Evolutionary conservation across 202 grass and related monocot species (phyloP).

Genomic region (Setaria viridis): DNA sequence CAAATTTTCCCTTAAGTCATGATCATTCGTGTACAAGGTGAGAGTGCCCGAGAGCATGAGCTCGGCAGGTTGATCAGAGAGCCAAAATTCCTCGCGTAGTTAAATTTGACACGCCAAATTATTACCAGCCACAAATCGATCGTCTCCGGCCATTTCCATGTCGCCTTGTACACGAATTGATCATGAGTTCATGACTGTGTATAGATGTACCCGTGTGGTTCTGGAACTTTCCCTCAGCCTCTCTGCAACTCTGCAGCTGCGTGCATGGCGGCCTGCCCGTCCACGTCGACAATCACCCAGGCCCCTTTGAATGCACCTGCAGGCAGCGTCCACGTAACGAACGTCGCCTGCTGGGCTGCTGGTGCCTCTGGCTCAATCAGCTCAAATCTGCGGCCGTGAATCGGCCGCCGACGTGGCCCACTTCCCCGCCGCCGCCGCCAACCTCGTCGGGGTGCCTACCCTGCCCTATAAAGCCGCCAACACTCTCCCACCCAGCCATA

Average conservation of each 20-base stretch:
- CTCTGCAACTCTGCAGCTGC: not conserved
- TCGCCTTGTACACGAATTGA: too few relatives aligned
- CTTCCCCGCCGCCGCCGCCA: not conserved
- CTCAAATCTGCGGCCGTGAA: not conserved
- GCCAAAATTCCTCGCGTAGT: too few relatives aligned
- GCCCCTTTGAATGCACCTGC: too few relatives aligned
- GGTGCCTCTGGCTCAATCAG: not conserved
- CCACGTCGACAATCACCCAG: too few relatives aligned
- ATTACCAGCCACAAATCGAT: too few relatives aligned
- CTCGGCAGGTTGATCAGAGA: too few relatives aligned
- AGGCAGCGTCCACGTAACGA: not conserved
- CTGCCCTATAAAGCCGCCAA: not conserved
- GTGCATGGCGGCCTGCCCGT: not conserved
- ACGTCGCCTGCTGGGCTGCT: not conserved
- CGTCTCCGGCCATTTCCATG: not conserved
- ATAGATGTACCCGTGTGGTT: not conserved
- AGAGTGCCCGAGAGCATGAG: too few relatives aligned
- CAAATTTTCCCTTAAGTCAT: too few relatives aligned
- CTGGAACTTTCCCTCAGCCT: not conserved
- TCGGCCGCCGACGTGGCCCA: constrained; percentile 29
- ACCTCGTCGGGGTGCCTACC: not conserved
- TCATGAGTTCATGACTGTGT: too few relatives aligned
- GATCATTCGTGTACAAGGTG: too few relatives aligned
- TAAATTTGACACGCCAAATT: too few relatives aligned
- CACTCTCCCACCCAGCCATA: not conserved